These are phyloP conservation scores for Beauveria bassiana DNA, from an alignment of 2,329 filamentous ascomycete genomes.

Conservation along the genomic window DNA sequence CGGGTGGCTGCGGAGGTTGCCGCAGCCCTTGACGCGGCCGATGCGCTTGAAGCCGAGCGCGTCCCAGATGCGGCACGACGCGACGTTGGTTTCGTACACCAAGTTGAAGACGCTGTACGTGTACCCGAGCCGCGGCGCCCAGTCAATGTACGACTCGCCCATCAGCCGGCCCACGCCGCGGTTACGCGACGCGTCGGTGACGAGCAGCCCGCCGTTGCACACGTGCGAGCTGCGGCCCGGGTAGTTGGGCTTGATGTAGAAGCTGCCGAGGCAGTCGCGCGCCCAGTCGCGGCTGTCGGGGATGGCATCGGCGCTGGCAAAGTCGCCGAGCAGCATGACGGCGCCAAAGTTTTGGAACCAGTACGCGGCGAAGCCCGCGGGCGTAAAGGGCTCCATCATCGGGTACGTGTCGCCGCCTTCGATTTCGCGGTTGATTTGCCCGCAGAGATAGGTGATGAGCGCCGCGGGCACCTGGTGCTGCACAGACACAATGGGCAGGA, in stretches of 20 bases:
- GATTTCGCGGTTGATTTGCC: conserved; percentile 83
- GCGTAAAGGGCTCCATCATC: conserved; percentile 68
- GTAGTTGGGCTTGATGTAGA: conserved; percentile 93
- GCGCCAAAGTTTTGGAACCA: conserved; percentile 91
- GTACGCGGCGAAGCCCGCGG: conserved; percentile 70
- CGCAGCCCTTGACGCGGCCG: conserved; percentile 68
- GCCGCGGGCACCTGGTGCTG: conserved; percentile 66
- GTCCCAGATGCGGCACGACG: conserved; percentile 86
- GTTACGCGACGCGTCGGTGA: conserved; percentile 65
- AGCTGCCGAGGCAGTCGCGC: conserved; percentile 76
- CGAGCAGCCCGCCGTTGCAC: conserved; percentile 76
- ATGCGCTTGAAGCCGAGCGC: conserved; percentile 88
- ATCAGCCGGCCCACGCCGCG: conserved; percentile 68
- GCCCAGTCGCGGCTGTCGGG: conserved; percentile 64
- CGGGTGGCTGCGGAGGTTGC: conserved; percentile 61
- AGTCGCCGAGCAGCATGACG: conserved; percentile 76
- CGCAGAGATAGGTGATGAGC: conserved; percentile 68
- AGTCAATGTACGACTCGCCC: conserved; percentile 70
- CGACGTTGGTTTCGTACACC: conserved; percentile 89
- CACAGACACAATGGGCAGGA: conserved; percentile 70
- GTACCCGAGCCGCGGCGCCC: conserved; percentile 75
- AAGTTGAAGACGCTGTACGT: conserved; percentile 91
- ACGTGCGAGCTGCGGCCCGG: conserved; percentile 85
- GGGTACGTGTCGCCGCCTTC: conserved; percentile 89
- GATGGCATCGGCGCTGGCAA: conserved; percentile 54